Percentiles rank a stretch among this genome's conserved stretches.
phyloP scores from a whole-genome alignment of 805 yeast genomes.

The Cyberlindnera mycetangii region DNA sequence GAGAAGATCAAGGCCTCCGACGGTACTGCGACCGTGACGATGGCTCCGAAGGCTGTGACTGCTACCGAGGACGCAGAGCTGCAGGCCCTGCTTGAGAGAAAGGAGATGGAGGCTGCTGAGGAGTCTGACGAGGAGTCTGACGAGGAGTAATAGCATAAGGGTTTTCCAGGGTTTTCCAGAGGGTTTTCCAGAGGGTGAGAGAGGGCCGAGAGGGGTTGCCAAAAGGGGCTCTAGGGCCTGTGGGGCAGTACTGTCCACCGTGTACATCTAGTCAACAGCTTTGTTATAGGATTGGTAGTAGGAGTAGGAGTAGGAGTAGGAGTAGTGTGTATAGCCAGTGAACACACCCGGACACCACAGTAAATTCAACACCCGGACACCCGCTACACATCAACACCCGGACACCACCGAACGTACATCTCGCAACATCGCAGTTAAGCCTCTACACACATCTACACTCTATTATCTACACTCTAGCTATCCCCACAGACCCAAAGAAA shows the following conservation, averaged over 20 bases:
- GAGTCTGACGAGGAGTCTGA: conserved; percentile 64
- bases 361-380: conserved; percentile 3
- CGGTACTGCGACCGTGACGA: conserved; percentile 87
- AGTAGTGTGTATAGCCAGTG: too few species aligned
- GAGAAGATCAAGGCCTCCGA: conserved; percentile 68
- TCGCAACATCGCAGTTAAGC: too few species aligned
- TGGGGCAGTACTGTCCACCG: neutral
- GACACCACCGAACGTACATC: too few species aligned
- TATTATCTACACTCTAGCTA: too few species aligned
- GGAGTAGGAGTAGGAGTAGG: too few species aligned
- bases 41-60: conserved; percentile 99
- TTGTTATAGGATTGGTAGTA: neutral
- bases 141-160: conserved; percentile 34
- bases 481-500: too few species aligned
- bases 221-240: too few species aligned
- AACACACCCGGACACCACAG: neutral
- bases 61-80: conserved; percentile 98
- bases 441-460: too few species aligned
- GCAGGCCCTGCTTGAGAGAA: conserved; percentile 90
- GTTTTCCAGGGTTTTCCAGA: too few species aligned
- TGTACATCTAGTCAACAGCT: neutral
- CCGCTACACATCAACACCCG: neutral
- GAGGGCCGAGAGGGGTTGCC: too few species aligned
- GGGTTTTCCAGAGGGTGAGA: too few species aligned
- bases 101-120: conserved; percentile 81